Evolutionary conservation across 2,329 filamentous ascomycete species (phyloP).

Genomic region (Stagonosporopsis chrysanthemi): DNA sequence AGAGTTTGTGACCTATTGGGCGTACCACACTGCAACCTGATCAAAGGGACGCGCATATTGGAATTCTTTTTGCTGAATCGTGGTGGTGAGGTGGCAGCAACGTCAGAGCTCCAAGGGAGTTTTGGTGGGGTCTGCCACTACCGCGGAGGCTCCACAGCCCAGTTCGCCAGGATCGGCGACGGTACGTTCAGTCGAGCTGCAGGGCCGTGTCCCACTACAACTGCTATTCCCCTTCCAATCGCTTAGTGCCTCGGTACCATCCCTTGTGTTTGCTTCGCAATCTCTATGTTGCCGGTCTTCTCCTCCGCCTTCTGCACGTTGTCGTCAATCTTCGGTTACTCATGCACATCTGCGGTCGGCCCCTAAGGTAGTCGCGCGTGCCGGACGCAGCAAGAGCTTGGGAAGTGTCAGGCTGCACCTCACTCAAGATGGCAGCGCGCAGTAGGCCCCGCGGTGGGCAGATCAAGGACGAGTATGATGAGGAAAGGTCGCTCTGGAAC

Average conservation of each 20-base stretch:
- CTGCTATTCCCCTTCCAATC: conserved; percentile 29
- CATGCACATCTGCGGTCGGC: conserved; percentile 19
- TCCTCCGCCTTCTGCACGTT: conserved; percentile 1
- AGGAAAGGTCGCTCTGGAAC: conserved; percentile 59
- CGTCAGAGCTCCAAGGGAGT: conserved; percentile 24
- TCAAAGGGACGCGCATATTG: conserved; percentile 69
- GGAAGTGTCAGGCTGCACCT: conserved; percentile 4
- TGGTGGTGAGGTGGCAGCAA: conserved; percentile 20
- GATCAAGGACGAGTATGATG: conserved; percentile 59
- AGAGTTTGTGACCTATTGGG: conserved; percentile 15
- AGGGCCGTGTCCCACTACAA: conserved; percentile 26
- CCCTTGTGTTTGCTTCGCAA: conserved; percentile 24
- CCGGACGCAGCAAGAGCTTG: conserved; percentile 18
- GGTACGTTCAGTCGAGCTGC: conserved; percentile 33
- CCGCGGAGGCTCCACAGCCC: conserved; percentile 19
- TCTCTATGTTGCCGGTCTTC: conserved; percentile 12
- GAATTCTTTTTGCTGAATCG: conserved; percentile 16
- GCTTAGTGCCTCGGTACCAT: conserved; percentile 26
- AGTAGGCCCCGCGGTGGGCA: conserved; percentile 53
- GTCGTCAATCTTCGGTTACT: neutral
- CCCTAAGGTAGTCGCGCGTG: conserved; percentile 9
- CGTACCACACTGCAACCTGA: conserved; percentile 79
- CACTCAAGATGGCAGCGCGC: conserved; percentile 54
- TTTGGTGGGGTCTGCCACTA: conserved; percentile 23
- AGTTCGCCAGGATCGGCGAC: conserved; percentile 22